Evolutionary conservation across 352 stramenopile genomes (phyloP).

Genomic region (Phytophthora nicotianae): DNA sequence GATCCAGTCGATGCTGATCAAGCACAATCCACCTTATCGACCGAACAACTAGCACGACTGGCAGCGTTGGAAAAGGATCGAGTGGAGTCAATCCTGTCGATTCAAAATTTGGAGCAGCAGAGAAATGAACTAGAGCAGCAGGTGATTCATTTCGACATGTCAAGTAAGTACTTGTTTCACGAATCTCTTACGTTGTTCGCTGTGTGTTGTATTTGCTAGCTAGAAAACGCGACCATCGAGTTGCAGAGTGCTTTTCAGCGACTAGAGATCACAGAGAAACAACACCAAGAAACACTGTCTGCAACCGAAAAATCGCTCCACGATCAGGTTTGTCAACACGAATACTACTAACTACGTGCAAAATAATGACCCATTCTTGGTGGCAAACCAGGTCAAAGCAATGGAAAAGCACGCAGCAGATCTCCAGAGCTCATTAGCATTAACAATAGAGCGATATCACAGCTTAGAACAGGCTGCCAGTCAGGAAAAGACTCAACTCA

Average conservation of each 20-base stretch:
- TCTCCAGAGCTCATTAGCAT: constrained; percentile 17
- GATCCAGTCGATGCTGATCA: constrained; percentile 1
- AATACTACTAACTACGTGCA: neutral
- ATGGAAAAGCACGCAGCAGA: constrained; percentile 17
- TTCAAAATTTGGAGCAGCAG: constrained; percentile 22
- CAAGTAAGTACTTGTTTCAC: neutral
- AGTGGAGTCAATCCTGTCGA: constrained; percentile 24
- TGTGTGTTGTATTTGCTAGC: constrained; percentile 10
- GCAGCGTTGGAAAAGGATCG: constrained; percentile 23
- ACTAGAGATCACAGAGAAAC: constrained; percentile 13
- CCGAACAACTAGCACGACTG: constrained; percentile 19
- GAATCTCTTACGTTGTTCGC: neutral
- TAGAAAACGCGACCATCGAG: constrained; percentile 14
- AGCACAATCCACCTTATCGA: neutral
- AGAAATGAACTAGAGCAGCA: constrained; percentile 17
- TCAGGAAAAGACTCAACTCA: constrained; percentile 40
- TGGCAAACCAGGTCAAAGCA: constrained; percentile 1
- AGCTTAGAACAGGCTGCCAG: constrained; percentile 23
- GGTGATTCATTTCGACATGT: constrained; percentile 16
- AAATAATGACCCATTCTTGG: neutral
- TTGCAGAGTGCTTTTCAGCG: constrained; percentile 4
- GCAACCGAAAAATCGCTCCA: constrained; percentile 5
- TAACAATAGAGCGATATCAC: constrained; percentile 20
- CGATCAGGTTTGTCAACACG: constrained; percentile 17
- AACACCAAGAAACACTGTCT: constrained; percentile 18